Conservation (phyloP, 2,329 filamentous ascomycete species). For the Penicillium thymicola region DNA sequence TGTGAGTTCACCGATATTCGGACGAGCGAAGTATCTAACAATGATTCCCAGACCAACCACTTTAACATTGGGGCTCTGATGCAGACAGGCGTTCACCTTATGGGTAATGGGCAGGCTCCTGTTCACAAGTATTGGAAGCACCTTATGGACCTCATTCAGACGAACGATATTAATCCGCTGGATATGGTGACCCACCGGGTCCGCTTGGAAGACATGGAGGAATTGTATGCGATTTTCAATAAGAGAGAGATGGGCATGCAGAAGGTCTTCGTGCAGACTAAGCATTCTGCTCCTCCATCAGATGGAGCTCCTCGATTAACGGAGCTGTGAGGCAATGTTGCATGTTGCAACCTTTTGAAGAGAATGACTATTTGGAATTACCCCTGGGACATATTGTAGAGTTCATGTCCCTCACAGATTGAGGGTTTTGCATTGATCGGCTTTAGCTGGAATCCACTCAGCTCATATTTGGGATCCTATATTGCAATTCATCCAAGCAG, state of each 20-base stretch:
- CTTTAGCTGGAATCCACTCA: background rate
- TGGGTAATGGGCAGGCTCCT: constrained; percentile 65
- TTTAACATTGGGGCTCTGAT: constrained; percentile 82
- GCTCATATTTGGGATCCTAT: background rate
- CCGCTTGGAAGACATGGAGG: constrained; percentile 67
- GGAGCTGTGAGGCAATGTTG: constrained; percentile 21
- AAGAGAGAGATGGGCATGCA: constrained; percentile 62
- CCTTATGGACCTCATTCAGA: constrained; percentile 65
- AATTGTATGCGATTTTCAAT: constrained; percentile 63
- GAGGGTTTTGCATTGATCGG: background rate
- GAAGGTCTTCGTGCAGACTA: constrained; percentile 70
- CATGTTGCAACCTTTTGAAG: background rate
- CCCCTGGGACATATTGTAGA: background rate
- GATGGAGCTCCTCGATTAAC: constrained; percentile 52
- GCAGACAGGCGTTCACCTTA: constrained; percentile 80
- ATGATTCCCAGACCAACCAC: constrained; percentile 61
- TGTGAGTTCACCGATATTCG: constrained; percentile 39
- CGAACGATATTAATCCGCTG: constrained; percentile 67
- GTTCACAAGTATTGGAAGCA: constrained; percentile 83
- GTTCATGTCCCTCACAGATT: background rate
- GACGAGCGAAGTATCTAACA: background rate
- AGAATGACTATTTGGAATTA: background rate
- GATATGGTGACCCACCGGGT: constrained; percentile 81
- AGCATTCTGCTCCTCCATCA: constrained; percentile 52
- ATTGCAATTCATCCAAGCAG: background rate